Percentiles rank a stretch among this genome's conserved stretches.
Evolutionary conservation across 2,329 filamentous ascomycete species (phyloP).

Genomic region (Aspergillus phoenicis): DNA sequence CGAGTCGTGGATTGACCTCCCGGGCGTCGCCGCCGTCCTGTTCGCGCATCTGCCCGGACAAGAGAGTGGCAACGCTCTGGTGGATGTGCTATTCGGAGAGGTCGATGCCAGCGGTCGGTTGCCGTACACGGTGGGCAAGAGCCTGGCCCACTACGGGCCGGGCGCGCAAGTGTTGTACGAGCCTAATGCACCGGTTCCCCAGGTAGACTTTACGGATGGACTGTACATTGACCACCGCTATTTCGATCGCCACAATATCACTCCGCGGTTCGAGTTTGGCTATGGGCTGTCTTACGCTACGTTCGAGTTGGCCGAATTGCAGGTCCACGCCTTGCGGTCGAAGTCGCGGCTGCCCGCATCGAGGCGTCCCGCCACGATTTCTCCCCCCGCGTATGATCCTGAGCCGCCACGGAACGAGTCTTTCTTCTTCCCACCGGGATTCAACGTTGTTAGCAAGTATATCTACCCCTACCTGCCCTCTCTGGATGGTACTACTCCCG

Average conservation of each 20-base stretch:
- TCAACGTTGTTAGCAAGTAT: conserved; percentile 67
- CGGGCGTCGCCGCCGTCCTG: conserved; percentile 75
- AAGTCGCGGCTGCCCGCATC: conserved; percentile 54
- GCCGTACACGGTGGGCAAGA: conserved; percentile 82
- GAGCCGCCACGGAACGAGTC: conserved; percentile 58
- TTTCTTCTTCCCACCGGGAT: conserved; percentile 62
- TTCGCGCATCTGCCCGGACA: conserved; percentile 85
- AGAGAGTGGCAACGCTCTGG: conserved; percentile 80
- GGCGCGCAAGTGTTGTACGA: conserved; percentile 69
- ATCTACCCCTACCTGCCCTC: conserved; percentile 71
- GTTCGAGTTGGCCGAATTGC: conserved; percentile 64
- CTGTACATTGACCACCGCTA: conserved; percentile 88
- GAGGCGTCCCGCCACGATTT: conserved; percentile 42
- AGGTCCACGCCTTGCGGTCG: conserved; percentile 50
- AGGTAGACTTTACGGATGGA: conserved; percentile 81
- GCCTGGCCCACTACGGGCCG: conserved; percentile 73
- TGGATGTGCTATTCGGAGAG: conserved; percentile 77
- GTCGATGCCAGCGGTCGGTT: conserved; percentile 79
- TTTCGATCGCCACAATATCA: conserved; percentile 75
- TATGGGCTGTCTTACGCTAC: conserved; percentile 80
- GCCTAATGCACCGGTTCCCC: conserved; percentile 70
- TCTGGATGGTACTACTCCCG: conserved; percentile 51
- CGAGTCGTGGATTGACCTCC: conserved; percentile 77
- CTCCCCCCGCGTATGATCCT: conserved; percentile 59
- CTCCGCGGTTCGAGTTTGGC: conserved; percentile 82